Conservation (phyloP, 768 basidiomycete species). For the Cystobasidium ongulense region DNA sequence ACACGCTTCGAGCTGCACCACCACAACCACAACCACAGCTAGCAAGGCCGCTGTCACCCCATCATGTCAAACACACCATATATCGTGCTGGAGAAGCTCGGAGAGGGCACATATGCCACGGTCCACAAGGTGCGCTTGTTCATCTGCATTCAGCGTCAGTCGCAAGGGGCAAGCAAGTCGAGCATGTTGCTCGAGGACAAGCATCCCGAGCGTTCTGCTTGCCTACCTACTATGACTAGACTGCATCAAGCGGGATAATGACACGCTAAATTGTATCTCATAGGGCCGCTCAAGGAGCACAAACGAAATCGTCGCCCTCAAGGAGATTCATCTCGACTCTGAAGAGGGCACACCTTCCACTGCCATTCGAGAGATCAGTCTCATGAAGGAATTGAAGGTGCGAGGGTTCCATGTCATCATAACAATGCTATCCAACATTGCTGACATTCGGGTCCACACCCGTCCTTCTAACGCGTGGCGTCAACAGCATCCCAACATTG, state of each 20-base stretch:
- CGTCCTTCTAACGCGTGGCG: conserved; percentile 6
- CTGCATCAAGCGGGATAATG: no score
- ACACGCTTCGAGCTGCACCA: neutral
- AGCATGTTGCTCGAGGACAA: no score
- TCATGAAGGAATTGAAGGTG: conserved; percentile 93
- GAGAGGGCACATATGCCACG: conserved; percentile 48
- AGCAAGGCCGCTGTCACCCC: no score
- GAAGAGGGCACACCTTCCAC: conserved; percentile 99
- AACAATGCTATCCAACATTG: no score
- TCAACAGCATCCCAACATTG: conserved; percentile 76
- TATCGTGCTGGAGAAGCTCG: conserved; percentile 55
- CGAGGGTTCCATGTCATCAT: no score
- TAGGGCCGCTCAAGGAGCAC: conserved; percentile 91
- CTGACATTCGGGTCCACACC: no score
- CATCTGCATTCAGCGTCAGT: neutral
- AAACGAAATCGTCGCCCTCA: conserved; percentile 96
- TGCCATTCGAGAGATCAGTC: conserved; percentile 94
- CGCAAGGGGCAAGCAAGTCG: neutral
- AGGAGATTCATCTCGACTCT: conserved; percentile 98
- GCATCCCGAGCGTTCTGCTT: no score
- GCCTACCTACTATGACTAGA: no score
- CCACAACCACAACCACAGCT: neutral
- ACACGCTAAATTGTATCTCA: neutral
- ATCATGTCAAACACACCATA: conserved; percentile 43
- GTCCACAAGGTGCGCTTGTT: conserved; percentile 47